Evolutionary conservation across 2,329 filamentous ascomycete genomes (phyloP).

Genomic region (Paraphaeosphaeria minitans): DNA sequence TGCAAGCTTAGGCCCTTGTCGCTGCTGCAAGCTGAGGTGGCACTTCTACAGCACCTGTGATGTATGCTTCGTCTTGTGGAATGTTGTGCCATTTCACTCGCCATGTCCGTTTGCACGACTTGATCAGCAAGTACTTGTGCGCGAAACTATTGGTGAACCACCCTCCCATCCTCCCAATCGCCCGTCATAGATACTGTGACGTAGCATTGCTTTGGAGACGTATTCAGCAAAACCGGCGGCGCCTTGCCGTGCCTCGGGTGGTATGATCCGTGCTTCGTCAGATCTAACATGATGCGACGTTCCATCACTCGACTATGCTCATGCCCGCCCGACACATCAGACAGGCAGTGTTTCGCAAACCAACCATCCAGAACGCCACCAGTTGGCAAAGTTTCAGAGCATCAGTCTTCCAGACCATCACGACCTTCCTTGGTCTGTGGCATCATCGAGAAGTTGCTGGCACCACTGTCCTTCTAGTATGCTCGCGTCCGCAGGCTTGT

Average conservation of each 20-base stretch:
- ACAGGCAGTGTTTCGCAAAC: constrained; percentile 11
- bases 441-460: constrained; percentile 2
- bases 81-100: neutral
- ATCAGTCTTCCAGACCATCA: neutral
- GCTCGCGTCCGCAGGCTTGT: constrained; percentile 5
- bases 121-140: too few relatives aligned
- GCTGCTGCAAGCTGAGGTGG: constrained; percentile 1
- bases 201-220: neutral
- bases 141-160: neutral
- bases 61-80: neutral
- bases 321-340: constrained; percentile 6
- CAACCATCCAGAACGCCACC: neutral
- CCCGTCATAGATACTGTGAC: neutral
- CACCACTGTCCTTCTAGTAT: neutral
- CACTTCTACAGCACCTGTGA: neutral
- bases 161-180: neutral
- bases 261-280: neutral
- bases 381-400: neutral
- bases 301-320: constrained; percentile 1
- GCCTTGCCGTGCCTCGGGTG: constrained; percentile 4
- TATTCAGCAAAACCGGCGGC: neutral
- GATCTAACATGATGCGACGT: constrained; percentile 10
- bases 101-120: neutral
- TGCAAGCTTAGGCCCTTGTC: constrained; percentile 1
- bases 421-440: constrained; percentile 1